Conservation (phyloP, 1,139 yeast genomes). For the Saccharomyces hybrid region DNA sequence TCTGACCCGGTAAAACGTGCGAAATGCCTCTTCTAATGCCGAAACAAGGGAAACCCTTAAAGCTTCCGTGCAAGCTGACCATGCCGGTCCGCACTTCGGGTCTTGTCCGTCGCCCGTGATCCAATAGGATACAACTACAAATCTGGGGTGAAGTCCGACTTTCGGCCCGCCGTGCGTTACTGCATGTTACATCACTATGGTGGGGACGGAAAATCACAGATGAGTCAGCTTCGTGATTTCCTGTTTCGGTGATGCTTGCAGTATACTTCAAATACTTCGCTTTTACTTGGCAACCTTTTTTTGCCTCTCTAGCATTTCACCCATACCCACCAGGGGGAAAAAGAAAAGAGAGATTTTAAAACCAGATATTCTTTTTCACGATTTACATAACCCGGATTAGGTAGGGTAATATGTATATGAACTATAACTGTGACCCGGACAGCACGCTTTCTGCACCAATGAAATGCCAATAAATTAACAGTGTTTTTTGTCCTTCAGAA, state of each 20-base stretch:
- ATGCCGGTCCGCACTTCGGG: not conserved
- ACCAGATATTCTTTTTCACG: not conserved
- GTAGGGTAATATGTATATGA: not conserved
- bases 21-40: not conserved
- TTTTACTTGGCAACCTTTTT: not conserved
- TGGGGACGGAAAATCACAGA: not conserved
- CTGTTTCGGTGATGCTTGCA: not conserved
- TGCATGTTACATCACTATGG: not conserved
- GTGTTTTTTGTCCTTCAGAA: not conserved
- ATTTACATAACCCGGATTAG: not conserved
- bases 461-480: not conserved
- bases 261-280: not conserved
- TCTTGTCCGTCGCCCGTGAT: not conserved
- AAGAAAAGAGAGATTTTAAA: not conserved
- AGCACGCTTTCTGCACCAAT: not conserved
- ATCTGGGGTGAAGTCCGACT: not conserved
- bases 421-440: not conserved
- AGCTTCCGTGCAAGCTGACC: not conserved
- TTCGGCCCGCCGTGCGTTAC: not conserved
- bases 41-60: not conserved
- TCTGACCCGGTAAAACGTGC: not conserved
- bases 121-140: not conserved
- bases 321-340: not conserved
- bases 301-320: not conserved
- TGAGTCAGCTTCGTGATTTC: not conserved